Base-by-base conservation (phyloP, 139 green algal species). In the Auxenochlorella protothecoides region DNA sequence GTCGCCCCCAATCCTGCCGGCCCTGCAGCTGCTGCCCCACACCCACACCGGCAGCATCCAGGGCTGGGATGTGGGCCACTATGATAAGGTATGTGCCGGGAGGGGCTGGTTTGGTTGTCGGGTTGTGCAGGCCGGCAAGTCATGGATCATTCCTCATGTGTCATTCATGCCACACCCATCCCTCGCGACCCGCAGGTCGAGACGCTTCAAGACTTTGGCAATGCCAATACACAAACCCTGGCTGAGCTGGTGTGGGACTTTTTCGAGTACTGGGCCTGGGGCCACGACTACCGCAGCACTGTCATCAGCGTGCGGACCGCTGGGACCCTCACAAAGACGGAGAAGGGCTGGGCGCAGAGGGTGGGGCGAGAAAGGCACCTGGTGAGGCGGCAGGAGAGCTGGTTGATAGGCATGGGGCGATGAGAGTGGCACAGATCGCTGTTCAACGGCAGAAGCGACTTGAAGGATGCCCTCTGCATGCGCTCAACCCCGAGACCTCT, bases 221-320 rank as follows among this genome's bases (percentile, higher is more conserved):
- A 55, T 15, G 74, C 53, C 67, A 97, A 97, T 81, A 85, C 44
- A 11, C 87, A 97, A 84, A 81, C 74, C 6, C 70, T 97, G 64
- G 92, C 76, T 4, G 78, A 94, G 78, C 82, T 97, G 76, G 71
- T 96, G 55, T 84, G 78, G 52, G 74, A 76, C 12, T 97, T 97
- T 79, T 97, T 97, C 70, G 84, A 92, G 76, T 95, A 96, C 79
- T 97, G 91, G 91, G 91, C 88, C 5, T 92, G 83, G 77, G 75
- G 83, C 11, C 92, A 96, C 78, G 89, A 97, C 83, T 97, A 93
- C 86, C 85, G 81, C 56, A 74, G 78, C 54, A 67, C 66, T 9
- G 92, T 97, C 54, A 72, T 97, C 68, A 89, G 74, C 68, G 75
- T 97, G 3, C 83, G 91, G 63, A 76, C 70, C 1, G 88, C 88